These are phyloP conservation scores for Paratrimastix pyriformis DNA, from an alignment of 78 protist genomes.

Conservation along the genomic window DNA sequence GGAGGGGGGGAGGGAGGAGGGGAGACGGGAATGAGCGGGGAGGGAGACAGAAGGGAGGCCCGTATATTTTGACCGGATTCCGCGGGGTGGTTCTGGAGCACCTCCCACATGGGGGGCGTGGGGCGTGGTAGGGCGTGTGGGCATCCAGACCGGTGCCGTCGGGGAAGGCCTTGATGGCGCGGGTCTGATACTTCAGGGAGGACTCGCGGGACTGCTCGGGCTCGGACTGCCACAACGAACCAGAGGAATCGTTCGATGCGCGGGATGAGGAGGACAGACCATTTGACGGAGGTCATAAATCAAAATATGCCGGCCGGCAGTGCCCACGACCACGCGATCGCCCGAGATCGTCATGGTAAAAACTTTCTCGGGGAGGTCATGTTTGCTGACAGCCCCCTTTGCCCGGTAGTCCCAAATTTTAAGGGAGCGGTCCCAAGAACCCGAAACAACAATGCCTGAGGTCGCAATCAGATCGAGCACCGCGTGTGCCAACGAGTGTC, in stretches of 20 bases:
- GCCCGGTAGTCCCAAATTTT: constrained; percentile 71
- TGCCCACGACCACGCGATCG: constrained; percentile 4
- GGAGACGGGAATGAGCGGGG: neutral
- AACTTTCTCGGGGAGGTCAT: constrained; percentile 30
- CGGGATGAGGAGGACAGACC: neutral
- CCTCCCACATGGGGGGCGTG: neutral
- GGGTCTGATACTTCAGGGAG: constrained; percentile 66
- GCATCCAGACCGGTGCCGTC: constrained; percentile 18
- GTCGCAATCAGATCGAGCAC: too few relatives aligned
- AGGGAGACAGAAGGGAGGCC: neutral
- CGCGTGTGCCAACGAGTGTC: too few relatives aligned
- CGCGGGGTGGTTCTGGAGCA: neutral
- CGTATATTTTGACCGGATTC: neutral
- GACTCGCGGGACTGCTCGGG: constrained; percentile 63
- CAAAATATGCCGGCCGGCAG: neutral
- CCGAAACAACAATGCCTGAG: neutral
- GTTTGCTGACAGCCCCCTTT: neutral
- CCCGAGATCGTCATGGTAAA: constrained; percentile 23
- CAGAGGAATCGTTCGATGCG: neutral
- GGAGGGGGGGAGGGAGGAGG: too few relatives aligned
- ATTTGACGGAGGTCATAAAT: constrained; percentile 9
- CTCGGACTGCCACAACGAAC: neutral
- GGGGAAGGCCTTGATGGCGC: constrained; percentile 41
- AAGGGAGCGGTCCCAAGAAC: constrained; percentile 66
- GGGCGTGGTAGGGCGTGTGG: neutral